Conservation (phyloP, 2,329 filamentous ascomycete genomes). For the Fusarium sp. region DNA sequence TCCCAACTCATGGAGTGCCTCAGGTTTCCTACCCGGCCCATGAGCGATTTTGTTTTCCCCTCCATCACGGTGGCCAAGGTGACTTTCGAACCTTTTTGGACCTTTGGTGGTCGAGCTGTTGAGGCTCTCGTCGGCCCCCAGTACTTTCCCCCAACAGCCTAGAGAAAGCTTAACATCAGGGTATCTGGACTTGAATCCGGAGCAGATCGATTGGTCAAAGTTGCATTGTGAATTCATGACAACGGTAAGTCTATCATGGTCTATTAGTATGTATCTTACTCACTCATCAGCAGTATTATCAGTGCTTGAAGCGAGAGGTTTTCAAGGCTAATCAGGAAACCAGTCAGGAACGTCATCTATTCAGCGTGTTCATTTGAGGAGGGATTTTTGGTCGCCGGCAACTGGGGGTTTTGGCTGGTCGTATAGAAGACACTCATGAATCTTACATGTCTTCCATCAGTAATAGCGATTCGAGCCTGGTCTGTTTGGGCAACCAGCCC, state of each 20-base stretch:
- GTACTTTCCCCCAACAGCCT: not conserved
- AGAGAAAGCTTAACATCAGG: fast-evolving
- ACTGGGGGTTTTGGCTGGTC: too few relatives aligned
- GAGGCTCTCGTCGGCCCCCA: not conserved
- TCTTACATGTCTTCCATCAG: too few relatives aligned
- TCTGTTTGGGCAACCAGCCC: not conserved
- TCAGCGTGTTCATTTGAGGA: too few relatives aligned
- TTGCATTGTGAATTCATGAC: not conserved
- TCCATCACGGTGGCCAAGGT: not conserved
- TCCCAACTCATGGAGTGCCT: not conserved
- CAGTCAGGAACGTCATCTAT: too few relatives aligned
- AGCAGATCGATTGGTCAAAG: not conserved
- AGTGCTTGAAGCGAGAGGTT: too few relatives aligned
- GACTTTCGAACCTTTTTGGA: not conserved
- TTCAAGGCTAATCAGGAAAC: too few relatives aligned
- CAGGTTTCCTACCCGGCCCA: not conserved
- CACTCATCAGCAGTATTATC: not conserved
- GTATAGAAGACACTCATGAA: too few relatives aligned
- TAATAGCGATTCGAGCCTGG: too few relatives aligned
- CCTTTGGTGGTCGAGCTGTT: not conserved
- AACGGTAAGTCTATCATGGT: not conserved
- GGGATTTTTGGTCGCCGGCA: not conserved
- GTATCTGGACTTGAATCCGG: too few relatives aligned
- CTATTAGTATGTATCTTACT: not conserved
- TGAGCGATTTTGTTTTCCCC: not conserved